Base-by-base conservation (phyloP, 2,329 filamentous ascomycete species). In the Coleophoma eucalyptorum region DNA sequence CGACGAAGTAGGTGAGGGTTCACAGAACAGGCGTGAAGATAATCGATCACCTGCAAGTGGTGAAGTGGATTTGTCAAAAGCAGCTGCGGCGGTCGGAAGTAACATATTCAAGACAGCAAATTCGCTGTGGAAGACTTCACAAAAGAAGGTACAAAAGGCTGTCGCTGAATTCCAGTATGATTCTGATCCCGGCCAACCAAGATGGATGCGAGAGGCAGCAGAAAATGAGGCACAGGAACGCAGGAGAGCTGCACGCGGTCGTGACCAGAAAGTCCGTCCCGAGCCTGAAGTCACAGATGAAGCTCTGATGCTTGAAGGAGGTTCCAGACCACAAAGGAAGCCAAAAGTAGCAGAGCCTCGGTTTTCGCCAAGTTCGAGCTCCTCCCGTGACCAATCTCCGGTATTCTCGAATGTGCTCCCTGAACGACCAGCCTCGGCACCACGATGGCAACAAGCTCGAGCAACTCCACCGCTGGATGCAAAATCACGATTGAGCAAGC, bases 61-160 rank as follows among this genome's bases (percentile, higher is more conserved):
- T 7, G 88, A 91, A 2, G 83, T 77, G 48, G 93, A 97, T 60
- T 77, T 96, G 50, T 77, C 89, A 15, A 90, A 93, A 63, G 80
- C 87, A 41, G 93, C 93, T 2, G 84, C 90, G 5, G 87, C 92
- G 33, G 78, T 97, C 63, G 89, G 94, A 1, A 90, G 75, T 42
- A 95, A 80, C 55, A 70, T 99, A 12, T 84, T 97, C 68, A 99
- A 99, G 67, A 94, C 92, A 3, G 94, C 94, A 2, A 96, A 95
- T 58, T 93, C 90, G 1, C 72, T 97, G 1, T 99, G 94, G 94
- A 99, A 96, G 66, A 89, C 88, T 3, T 86, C 93, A 0, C 90
- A 92, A 64, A 99, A 96, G 70, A 92, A 90, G 66, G 81, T 97
- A 51, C 90, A 96, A 62, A 90, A 94, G 68, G 93, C 90, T 4